Percentiles rank a stretch among this genome's conserved stretches.
Evolutionary conservation across 371 early-diverging fungal species (phyloP).

Genomic region (Syncephalastrum contaminatum): DNA sequence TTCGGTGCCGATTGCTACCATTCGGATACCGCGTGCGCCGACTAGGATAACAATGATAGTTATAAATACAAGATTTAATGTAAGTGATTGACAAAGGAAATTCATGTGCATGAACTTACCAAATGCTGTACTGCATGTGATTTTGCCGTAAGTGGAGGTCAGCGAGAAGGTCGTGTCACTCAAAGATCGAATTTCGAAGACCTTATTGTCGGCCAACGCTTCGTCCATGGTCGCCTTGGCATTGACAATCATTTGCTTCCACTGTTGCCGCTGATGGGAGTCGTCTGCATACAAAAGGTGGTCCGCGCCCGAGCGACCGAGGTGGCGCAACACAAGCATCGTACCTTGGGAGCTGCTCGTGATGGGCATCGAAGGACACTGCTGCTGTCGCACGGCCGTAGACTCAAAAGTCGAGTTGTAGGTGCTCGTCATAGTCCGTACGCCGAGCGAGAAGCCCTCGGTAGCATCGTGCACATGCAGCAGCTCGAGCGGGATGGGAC

Average conservation of each 20-base stretch:
- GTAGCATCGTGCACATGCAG: conserved; percentile 53
- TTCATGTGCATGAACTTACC: conserved; percentile 32
- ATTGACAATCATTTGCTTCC: conserved; percentile 81
- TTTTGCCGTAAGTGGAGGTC: conserved; percentile 41
- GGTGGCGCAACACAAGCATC: conserved; percentile 41
- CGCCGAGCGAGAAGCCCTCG: conserved; percentile 33
- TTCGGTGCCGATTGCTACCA: conserved; percentile 81
- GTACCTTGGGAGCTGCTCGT: conserved; percentile 26
- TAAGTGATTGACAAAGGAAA: not conserved
- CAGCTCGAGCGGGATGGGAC: conserved; percentile 62
- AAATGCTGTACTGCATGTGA: conserved; percentile 72
- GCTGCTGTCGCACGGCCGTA: conserved; percentile 1
- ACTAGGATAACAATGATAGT: conserved; percentile 13
- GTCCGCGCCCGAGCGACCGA: conserved; percentile 75
- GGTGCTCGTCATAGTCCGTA: conserved; percentile 9
- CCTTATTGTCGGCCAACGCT: conserved; percentile 42
- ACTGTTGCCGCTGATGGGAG: conserved; percentile 71
- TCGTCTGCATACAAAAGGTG: conserved; percentile 72
- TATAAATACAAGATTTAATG: not conserved
- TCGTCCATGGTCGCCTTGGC: conserved; percentile 56
- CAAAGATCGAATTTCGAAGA: conserved; percentile 62
- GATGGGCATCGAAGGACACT: conserved; percentile 21
- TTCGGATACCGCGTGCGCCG: conserved; percentile 50
- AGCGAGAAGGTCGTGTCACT: conserved; percentile 41
- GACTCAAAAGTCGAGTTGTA: conserved; percentile 6